A percentile compares a stretch with the other conserved stretches of the same genome.
Conservation (phyloP, 495 filamentous ascomycete genomes). For the Friedmanniomyces simplex region DNA sequence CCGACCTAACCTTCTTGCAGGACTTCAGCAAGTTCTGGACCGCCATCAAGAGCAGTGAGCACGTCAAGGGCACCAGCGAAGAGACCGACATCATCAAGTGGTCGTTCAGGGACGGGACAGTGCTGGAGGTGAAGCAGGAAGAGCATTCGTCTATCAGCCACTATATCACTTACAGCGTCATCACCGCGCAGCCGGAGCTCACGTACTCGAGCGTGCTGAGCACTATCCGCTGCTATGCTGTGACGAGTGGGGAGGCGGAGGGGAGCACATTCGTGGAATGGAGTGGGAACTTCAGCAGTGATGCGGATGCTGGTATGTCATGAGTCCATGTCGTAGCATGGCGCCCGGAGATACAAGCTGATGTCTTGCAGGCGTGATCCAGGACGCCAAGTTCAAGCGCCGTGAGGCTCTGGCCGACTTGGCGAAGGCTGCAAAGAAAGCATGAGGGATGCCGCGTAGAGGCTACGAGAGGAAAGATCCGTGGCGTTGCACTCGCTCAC, state of each 20-base stretch:
- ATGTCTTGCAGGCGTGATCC: slow-evolving; percentile 45
- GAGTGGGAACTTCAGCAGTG: slow-evolving; percentile 55
- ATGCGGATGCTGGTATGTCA: slow-evolving; percentile 55
- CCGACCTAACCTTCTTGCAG: slow-evolving; percentile 26
- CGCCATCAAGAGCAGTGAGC: slow-evolving; percentile 43
- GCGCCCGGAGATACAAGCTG: slow-evolving; percentile 1
- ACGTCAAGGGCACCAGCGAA: slow-evolving; percentile 44
- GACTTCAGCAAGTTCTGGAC: slow-evolving; percentile 51
- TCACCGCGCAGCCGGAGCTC: slow-evolving; percentile 48
- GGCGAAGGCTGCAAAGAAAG: slow-evolving; percentile 41
- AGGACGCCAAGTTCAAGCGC: slow-evolving; percentile 64
- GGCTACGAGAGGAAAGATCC: too few relatives aligned
- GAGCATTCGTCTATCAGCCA: slow-evolving; percentile 54
- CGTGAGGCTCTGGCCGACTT: slow-evolving; percentile 54
- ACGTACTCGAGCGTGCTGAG: slow-evolving; percentile 51
- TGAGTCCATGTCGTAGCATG: not conserved
- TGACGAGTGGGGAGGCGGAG: slow-evolving; percentile 50
- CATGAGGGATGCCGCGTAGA: not conserved
- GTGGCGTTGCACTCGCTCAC: too few relatives aligned
- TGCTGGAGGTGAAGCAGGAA: slow-evolving; percentile 58
- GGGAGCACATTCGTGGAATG: slow-evolving; percentile 53
- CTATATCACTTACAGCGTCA: slow-evolving; percentile 60
- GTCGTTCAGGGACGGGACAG: slow-evolving; percentile 53
- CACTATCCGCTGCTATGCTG: slow-evolving; percentile 49
- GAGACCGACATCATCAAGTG: slow-evolving; percentile 57